Base-by-base conservation (phyloP, 2,329 filamentous ascomycete species). In the Blastomyces silverae region DNA sequence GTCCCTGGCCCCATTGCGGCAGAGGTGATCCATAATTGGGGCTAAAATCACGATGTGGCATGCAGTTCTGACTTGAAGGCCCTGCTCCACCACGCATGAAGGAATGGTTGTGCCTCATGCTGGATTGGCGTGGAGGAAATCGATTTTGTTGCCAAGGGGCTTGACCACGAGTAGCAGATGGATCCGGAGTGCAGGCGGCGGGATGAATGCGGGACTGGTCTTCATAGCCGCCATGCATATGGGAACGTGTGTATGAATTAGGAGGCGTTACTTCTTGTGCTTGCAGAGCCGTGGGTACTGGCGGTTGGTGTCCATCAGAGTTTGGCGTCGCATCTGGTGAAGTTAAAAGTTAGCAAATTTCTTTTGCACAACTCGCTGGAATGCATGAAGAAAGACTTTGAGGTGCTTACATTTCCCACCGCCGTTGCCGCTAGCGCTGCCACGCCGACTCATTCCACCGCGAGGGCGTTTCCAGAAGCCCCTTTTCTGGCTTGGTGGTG, bases 41-140 rank as follows among this genome's bases (percentile, higher is more conserved):
- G 56, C 13, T 59, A 17, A 59, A 59, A 44, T 44, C 37, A 7
- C 56, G 34, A 37, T 42, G 37, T 15, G 34, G 56, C 37, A 25
- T 20, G 56, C 28, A 44, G 22, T 25, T 44, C 5, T 5, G 56
- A 22, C 17, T 59, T 25, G 56, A 44, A 59, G 20, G 13, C 4
- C n/a, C 15, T 22, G n/a, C n/a, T 44, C 56, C 8, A 44, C 37
- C 56, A 22, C 56, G 56, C 34, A 28, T 44, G 6, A 7, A 42
- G 13, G 10, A 8, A 42, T 44, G 34, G 28, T 50, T 34, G 13
- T 50, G 28, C 17, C 44, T 37, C 44, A 61, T 22, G 25, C 59
- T 61, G 10, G 44, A 61, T 50, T 50, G 25, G 17, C 59, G 59
- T 2, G 44, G 59, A 34, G 59, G 59, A 20, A 50, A 61, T 22